Percentiles rank a stretch among this genome's conserved stretches.
Conservation (phyloP, 2,329 filamentous ascomycete genomes). For the Tympanopsis confertula region DNA sequence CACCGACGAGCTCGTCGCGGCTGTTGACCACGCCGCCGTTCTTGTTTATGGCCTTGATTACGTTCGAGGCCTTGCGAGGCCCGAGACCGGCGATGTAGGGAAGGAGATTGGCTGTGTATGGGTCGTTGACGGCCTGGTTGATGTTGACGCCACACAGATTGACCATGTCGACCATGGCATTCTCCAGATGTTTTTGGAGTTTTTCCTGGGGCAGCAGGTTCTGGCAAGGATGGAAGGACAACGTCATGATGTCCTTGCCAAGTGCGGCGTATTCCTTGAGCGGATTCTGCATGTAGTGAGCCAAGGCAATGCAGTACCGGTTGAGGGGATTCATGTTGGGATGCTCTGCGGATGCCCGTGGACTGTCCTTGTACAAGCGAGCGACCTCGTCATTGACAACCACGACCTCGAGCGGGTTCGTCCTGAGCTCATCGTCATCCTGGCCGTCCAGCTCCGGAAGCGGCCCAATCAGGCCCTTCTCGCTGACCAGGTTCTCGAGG, state of each 20-base stretch:
- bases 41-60: slow-evolving; percentile 80
- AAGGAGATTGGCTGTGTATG: slow-evolving; percentile 74
- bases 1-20: slow-evolving; percentile 77
- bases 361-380: slow-evolving; percentile 83
- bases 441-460: not conserved
- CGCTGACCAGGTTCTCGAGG: slow-evolving; percentile 65
- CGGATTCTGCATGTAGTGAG: slow-evolving; percentile 86
- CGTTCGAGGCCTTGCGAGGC: slow-evolving; percentile 74
- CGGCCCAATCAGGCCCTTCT: slow-evolving; percentile 65
- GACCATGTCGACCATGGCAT: slow-evolving; percentile 97
- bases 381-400: slow-evolving; percentile 94
- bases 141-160: slow-evolving; percentile 93
- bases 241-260: slow-evolving; percentile 74
- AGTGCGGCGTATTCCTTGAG: slow-evolving; percentile 93
- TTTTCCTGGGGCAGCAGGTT: slow-evolving; percentile 81
- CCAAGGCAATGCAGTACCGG: slow-evolving; percentile 80
- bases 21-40: slow-evolving; percentile 80
- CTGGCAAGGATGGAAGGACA: slow-evolving; percentile 83
- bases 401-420: slow-evolving; percentile 74
- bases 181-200: slow-evolving; percentile 75
- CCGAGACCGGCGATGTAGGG: slow-evolving; percentile 87
- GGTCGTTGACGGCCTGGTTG: slow-evolving; percentile 75
- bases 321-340: slow-evolving; percentile 68
- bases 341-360: slow-evolving; percentile 67
- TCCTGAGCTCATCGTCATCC: slow-evolving; percentile 49